Conservation (phyloP, 1,284 basidiomycete genomes). For the Cutaneotrichosporon arboriforme region DNA sequence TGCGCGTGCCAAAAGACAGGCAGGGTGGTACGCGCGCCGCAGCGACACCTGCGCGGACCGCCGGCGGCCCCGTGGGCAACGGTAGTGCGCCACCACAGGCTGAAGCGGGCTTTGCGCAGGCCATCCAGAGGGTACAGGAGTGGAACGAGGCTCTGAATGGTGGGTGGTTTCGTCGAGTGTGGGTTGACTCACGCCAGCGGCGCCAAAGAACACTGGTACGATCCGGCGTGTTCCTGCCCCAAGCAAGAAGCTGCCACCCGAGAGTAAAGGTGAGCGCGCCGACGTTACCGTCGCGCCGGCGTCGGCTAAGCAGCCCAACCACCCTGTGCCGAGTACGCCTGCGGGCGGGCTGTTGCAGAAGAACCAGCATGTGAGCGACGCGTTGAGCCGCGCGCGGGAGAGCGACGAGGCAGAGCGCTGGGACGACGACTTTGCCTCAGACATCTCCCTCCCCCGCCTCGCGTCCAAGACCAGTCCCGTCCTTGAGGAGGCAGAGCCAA, state of each 20-base stretch:
- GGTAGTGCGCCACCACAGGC: conserved; percentile 52
- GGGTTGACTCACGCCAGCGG: not conserved
- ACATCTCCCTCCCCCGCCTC: conserved; percentile 53
- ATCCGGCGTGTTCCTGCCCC: conserved; percentile 18
- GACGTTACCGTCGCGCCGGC: not conserved
- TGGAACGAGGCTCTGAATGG: conserved; percentile 97
- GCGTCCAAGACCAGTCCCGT: not conserved
- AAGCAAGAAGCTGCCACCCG: conserved; percentile 2
- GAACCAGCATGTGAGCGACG: conserved; percentile 68
- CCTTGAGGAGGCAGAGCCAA: conserved; percentile 16
- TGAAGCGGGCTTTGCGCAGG: conserved; percentile 64
- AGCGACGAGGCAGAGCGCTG: conserved; percentile 26
- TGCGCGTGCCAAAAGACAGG: not conserved
- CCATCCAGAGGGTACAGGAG: conserved; percentile 89
- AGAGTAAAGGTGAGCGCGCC: not conserved
- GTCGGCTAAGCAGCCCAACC: not conserved
- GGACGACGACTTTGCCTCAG: conserved; percentile 97
- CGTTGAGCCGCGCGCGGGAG: conserved; percentile 34
- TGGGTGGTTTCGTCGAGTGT: conserved; percentile 46
- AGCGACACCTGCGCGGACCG: not conserved
- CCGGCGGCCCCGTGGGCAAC: not conserved
- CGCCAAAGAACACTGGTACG: conserved; percentile 45
- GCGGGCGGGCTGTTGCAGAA: conserved; percentile 32
- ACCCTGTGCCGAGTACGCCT: conserved; percentile 3
- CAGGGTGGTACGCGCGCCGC: too few species aligned